Evolutionary conservation across 257 asterid species (phyloP).

Genomic region (Dorcoceras hygrometricum): DNA sequence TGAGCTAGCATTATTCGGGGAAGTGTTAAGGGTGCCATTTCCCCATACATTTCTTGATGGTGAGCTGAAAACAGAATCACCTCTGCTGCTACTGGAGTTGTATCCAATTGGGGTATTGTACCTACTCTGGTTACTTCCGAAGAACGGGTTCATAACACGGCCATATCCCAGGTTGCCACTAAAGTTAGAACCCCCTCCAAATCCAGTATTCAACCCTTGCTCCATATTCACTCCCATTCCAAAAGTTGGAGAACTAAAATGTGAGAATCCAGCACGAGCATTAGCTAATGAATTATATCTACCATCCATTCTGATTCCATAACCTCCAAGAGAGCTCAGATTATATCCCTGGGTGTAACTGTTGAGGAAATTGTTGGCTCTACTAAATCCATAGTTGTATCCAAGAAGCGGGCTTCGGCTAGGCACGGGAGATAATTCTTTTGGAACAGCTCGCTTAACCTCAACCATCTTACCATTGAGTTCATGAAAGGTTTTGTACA

Average conservation of each 20-base stretch:
- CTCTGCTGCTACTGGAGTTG: constrained; percentile 1
- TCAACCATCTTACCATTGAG: constrained; percentile 54
- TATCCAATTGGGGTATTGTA: constrained; percentile 8
- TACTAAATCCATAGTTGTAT: constrained; percentile 5
- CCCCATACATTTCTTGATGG: constrained; percentile 22
- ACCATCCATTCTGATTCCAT: constrained; percentile 21
- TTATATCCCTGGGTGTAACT: constrained; percentile 14
- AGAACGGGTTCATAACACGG: constrained; percentile 13
- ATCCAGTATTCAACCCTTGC: constrained; percentile 8
- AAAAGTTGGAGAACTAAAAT: constrained; percentile 14
- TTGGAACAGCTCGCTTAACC: constrained; percentile 50
- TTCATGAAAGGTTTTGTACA: constrained; percentile 44
- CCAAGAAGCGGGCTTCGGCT: constrained; percentile 24
- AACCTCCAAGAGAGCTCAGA: constrained; percentile 17
- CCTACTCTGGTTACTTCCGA: constrained; percentile 6
- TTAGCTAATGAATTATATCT: constrained; percentile 13
- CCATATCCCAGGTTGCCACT: constrained; percentile 16
- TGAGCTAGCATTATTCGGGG: constrained; percentile 6
- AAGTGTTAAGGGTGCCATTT: neutral
- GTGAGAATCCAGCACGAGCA: constrained; percentile 11
- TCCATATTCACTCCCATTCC: constrained; percentile 11
- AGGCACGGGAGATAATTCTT: constrained; percentile 38
- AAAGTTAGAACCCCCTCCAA: constrained; percentile 15
- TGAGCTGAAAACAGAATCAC: constrained; percentile 19
- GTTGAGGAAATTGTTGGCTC: constrained; percentile 12